Conservation (phyloP, 73 alveolate genomes). For the Tetrahymena elliotti region DNA sequence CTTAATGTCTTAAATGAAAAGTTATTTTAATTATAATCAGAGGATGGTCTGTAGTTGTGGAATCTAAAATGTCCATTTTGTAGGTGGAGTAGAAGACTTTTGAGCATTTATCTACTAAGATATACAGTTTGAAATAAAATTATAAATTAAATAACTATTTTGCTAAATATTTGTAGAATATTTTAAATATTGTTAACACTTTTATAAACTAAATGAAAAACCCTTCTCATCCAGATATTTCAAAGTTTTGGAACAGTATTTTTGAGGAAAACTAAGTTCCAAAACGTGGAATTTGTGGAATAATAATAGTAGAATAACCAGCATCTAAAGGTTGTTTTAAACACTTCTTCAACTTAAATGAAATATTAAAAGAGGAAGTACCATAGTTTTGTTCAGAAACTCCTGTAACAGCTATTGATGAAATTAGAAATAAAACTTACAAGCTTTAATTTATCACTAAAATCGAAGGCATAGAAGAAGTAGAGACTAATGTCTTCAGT, state of each 20-base stretch:
- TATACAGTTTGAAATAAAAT: background rate
- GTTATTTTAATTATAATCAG: background rate
- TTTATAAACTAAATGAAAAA: background rate
- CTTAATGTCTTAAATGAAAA: background rate
- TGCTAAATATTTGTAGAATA: background rate
- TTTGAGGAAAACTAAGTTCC: background rate
- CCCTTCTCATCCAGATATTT: background rate
- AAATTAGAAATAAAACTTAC: background rate
- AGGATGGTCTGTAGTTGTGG: background rate
- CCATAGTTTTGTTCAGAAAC: background rate
- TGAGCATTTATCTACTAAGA: background rate
- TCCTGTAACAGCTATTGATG: background rate
- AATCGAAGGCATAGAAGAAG: background rate
- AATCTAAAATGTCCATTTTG: background rate
- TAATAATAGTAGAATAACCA: background rate
- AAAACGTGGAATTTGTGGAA: background rate
- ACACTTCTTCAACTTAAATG: background rate
- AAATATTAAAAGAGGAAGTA: background rate
- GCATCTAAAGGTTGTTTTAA: background rate
- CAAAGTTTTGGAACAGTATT: background rate
- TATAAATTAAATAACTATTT: background rate
- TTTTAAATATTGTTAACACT: background rate
- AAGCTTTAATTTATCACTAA: background rate
- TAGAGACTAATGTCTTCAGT: background rate
- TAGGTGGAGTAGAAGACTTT: background rate